phyloP scores from a whole-genome alignment of 768 basidiomycete genomes.

The Pisolithus sp. region DNA sequence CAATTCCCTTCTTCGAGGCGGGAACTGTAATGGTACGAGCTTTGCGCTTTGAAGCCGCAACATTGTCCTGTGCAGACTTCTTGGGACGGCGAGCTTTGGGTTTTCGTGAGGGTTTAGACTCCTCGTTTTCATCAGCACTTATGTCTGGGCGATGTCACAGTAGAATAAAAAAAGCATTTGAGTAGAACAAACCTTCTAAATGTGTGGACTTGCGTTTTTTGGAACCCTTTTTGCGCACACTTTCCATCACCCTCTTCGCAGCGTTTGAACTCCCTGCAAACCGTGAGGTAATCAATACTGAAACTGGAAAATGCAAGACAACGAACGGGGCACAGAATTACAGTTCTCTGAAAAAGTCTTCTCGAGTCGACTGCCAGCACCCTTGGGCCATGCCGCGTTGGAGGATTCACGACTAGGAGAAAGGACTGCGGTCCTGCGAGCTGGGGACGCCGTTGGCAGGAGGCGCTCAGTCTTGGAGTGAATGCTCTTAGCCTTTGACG shows the following conservation, averaged over 20 bases:
- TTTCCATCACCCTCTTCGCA: neutral
- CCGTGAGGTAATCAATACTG: neutral
- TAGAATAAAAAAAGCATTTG: neutral
- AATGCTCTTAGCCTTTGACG: conserved; percentile 24
- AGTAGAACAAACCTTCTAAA: neutral
- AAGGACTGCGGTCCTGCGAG: neutral
- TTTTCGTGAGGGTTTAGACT: neutral
- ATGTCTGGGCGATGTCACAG: neutral
- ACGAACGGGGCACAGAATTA: conserved; percentile 13
- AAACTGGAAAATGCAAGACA: neutral
- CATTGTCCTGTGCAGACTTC: neutral
- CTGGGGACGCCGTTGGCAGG: neutral
- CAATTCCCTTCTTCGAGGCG: neutral
- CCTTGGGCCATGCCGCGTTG: neutral
- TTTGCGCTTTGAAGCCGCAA: neutral
- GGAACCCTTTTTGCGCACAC: neutral
- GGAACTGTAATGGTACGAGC: neutral
- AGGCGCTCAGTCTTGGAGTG: neutral
- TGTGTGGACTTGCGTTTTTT: neutral
- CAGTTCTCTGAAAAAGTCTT: neutral
- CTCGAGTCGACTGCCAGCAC: neutral
- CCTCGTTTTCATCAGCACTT: neutral
- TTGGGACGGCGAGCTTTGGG: neutral
- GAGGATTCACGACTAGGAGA: neutral
- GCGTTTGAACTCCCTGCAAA: neutral